Conservation (phyloP, 805 yeast species). For the Ogataea ganodermae region DNA sequence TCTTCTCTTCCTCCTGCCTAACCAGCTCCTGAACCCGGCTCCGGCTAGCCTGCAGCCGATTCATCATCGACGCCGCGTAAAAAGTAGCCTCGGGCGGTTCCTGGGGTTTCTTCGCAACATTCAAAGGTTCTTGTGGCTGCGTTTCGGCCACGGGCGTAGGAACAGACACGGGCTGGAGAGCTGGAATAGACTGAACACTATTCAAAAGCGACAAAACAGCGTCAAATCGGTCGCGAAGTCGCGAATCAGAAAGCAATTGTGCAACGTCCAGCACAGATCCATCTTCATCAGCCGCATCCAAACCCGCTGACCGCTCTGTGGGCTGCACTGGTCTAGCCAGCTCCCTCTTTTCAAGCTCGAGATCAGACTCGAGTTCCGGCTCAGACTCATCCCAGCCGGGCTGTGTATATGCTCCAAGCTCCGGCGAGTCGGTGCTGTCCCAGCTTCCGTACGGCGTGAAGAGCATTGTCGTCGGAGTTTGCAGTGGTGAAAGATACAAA, state of each 20-base stretch:
- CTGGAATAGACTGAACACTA: neutral
- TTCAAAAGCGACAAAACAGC: conserved; percentile 1
- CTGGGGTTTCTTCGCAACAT: neutral
- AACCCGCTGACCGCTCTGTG: neutral
- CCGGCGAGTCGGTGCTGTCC: conserved; percentile 1
- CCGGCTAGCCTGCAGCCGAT: conserved; percentile 7
- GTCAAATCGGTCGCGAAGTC: neutral
- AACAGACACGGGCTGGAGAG: neutral
- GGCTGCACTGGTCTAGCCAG: no score
- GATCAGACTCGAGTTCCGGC: conserved; percentile 2
- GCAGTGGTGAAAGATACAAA: neutral
- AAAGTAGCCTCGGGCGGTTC: conserved; percentile 1
- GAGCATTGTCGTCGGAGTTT: neutral
- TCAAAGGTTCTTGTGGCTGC: neutral
- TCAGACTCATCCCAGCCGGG: neutral
- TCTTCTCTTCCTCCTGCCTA: conserved; percentile 17
- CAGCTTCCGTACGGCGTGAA: conserved; percentile 3
- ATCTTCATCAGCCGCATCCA: neutral
- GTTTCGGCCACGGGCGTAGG: no score
- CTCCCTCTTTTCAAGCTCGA: neutral
- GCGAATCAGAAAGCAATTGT: neutral
- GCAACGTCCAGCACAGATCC: neutral
- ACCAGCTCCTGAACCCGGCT: conserved; percentile 10
- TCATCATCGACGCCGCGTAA: neutral
- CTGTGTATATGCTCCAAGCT: neutral